Evolutionary conservation across 1,139 yeast genomes (phyloP), one percentile per base, ranked within the genome.

Genomic region (Pichia kudriavzevii): DNA sequence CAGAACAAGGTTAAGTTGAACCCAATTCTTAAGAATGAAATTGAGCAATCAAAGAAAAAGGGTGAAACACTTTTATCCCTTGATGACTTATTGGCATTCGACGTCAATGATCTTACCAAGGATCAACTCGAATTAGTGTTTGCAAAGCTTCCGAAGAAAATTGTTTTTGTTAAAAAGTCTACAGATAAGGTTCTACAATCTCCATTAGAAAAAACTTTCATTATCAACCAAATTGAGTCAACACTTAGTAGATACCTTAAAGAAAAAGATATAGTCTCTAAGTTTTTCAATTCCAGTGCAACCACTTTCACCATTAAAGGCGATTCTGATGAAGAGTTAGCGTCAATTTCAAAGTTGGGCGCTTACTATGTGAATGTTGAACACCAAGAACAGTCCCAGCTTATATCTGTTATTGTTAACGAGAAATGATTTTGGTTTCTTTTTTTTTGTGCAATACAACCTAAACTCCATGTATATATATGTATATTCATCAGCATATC

Each of bases 61-160:
- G 28, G 23, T 19, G 15, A 18, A 4, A 22, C 21, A 7, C 15
- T 47, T 12, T 32, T 54, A 13, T 45, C 55, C 1, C 35, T 54
- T 26, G 57, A 53, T 24, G 52, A 54, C 26, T 42, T 54, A 28
- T 29, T 51, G 13, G 32, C 48, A 6, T 35, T 53, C 14, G 53
- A 50, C 33, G 28, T 50, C 25, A 41, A 49, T 17, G 40, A 42
- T 12, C 26, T 47, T 7, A 23, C 48, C 2, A 45, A 45, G n/a
- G 26, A 39, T 5, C 44, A 50, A 21, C 36, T 28, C 17, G 46
- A 43, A 9, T 35, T 41, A 9, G 39, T 50, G 13, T 35, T 46
- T 14, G 33, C 45, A 3, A 45, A 42, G 21, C 39, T 52, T 18
- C 57, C 58, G 31, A 46, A 42, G 41, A 48, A 43, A 31, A 33